These are phyloP conservation scores for Porphyridium purpureum DNA, from an alignment of 23 red algal species.

Conservation along the genomic window DNA sequence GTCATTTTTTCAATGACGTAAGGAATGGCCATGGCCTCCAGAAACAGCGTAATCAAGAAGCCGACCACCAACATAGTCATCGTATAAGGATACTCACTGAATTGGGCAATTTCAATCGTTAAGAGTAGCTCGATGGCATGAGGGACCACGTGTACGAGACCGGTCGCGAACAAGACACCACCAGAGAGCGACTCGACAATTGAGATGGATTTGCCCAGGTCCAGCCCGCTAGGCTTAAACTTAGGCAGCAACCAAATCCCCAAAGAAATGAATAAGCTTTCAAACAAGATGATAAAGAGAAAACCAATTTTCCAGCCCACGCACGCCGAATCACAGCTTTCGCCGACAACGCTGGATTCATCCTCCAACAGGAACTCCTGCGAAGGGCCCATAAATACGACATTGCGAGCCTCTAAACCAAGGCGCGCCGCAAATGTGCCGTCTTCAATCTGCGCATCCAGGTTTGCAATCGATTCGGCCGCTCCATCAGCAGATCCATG, in stretches of 20 bases:
- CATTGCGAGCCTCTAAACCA: too few species aligned
- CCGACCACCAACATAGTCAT: neutral
- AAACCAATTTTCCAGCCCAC: slow-evolving; percentile 3
- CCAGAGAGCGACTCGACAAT: neutral
- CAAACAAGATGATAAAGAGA: neutral
- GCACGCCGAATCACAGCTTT: neutral
- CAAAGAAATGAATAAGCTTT: neutral
- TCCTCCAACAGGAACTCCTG: too few species aligned
- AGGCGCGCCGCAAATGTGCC: too few species aligned
- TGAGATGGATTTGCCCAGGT: too few species aligned
- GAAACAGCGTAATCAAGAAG: neutral
- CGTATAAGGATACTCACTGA: neutral
- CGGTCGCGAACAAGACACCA: neutral
- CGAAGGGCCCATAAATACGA: too few species aligned
- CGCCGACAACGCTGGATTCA: too few species aligned
- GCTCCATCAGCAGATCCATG: too few species aligned
- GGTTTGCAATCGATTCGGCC: too few species aligned
- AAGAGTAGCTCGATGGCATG: neutral
- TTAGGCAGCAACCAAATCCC: too few species aligned
- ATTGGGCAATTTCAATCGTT: neutral
- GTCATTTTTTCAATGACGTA: too few species aligned
- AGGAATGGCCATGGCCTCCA: neutral
- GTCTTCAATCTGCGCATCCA: too few species aligned
- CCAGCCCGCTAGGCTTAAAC: too few species aligned
- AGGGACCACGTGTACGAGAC: neutral